Percentiles rank a stretch among this genome's conserved stretches.
Conservation (phyloP, 2,329 filamentous ascomycete species). For the Aspergillus sp. region DNA sequence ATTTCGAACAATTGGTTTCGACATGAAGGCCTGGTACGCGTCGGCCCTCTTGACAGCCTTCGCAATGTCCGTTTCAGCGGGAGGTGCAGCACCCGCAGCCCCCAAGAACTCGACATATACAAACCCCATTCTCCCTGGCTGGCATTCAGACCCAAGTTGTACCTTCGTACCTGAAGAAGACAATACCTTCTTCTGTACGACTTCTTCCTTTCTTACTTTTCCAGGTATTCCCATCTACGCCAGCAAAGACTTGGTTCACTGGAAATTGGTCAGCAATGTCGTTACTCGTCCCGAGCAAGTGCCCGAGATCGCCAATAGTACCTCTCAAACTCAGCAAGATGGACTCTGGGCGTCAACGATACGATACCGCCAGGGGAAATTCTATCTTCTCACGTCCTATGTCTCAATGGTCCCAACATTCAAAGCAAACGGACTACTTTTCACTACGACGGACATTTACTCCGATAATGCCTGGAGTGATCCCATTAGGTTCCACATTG, state of each 20-base stretch:
- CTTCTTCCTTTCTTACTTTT: conserved; percentile 46
- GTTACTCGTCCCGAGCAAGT: conserved; percentile 31
- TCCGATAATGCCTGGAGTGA: conserved; percentile 8
- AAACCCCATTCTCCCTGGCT: conserved; percentile 34
- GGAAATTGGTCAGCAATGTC: conserved; percentile 6
- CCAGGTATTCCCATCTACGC: conserved; percentile 47
- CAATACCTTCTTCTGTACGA: conserved; percentile 43
- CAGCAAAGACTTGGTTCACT: conserved; percentile 36
- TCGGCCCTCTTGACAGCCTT: not conserved
- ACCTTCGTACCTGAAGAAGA: conserved; percentile 34
- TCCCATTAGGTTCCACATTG: conserved; percentile 7
- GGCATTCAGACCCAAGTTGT: conserved; percentile 46
- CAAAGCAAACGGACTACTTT: not conserved
- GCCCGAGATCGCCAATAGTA: conserved; percentile 24
- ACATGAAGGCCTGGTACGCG: not conserved
- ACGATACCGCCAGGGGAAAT: conserved; percentile 38
- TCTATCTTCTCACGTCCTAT: conserved; percentile 33
- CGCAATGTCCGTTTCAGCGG: not conserved
- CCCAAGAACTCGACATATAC: conserved; percentile 2
- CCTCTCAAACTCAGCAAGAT: conserved; percentile 14
- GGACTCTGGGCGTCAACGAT: conserved; percentile 44
- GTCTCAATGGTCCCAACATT: not conserved
- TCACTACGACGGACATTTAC: conserved; percentile 4
- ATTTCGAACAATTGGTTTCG: not conserved
- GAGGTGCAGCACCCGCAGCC: not conserved